phyloP scores from a whole-genome alignment of 1,139 yeast species.

The Wickerhamomyces sp. region DNA sequence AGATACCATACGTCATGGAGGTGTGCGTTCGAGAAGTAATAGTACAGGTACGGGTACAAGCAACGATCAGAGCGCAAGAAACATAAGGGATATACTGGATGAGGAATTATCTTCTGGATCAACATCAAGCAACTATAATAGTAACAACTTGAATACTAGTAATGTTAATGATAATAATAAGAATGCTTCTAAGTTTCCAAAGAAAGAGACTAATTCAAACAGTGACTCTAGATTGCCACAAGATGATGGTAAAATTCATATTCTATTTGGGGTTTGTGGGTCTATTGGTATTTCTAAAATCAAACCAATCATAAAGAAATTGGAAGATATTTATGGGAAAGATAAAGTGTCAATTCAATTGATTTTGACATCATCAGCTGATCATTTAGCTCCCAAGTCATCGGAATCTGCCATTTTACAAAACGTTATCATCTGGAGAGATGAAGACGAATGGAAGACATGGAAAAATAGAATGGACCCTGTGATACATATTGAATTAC shows the following conservation, averaged over 20 bases:
- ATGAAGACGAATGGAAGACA: slow-evolving; percentile 85
- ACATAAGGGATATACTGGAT: slow-evolving; percentile 17
- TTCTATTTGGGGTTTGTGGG: slow-evolving; percentile 87
- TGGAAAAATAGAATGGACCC: slow-evolving; percentile 89
- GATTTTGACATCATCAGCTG: slow-evolving; percentile 78
- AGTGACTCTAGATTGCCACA: slow-evolving; percentile 81
- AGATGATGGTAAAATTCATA: slow-evolving; percentile 87
- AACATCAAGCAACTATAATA: neutral
- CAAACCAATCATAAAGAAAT: slow-evolving; percentile 65
- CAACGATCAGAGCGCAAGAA: slow-evolving; percentile 23
- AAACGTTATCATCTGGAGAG: slow-evolving; percentile 76
- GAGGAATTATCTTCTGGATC: neutral
- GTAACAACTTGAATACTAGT: neutral
- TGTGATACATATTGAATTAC: slow-evolving; percentile 84
- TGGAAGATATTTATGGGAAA: slow-evolving; percentile 74
- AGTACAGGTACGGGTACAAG: slow-evolving; percentile 25
- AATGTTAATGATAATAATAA: slow-evolving; percentile 1
- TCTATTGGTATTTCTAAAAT: slow-evolving; percentile 77
- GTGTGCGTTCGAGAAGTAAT: slow-evolving; percentile 34
- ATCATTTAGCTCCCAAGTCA: slow-evolving; percentile 61
- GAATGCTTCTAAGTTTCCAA: slow-evolving; percentile 14
- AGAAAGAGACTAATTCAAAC: slow-evolving; percentile 47
- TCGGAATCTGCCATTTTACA: slow-evolving; percentile 36
- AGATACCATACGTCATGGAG: slow-evolving; percentile 57
- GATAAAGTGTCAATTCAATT: slow-evolving; percentile 76